phyloP scores from a whole-genome alignment of 208 protist genomes.

The Leishmania braziliensis region DNA sequence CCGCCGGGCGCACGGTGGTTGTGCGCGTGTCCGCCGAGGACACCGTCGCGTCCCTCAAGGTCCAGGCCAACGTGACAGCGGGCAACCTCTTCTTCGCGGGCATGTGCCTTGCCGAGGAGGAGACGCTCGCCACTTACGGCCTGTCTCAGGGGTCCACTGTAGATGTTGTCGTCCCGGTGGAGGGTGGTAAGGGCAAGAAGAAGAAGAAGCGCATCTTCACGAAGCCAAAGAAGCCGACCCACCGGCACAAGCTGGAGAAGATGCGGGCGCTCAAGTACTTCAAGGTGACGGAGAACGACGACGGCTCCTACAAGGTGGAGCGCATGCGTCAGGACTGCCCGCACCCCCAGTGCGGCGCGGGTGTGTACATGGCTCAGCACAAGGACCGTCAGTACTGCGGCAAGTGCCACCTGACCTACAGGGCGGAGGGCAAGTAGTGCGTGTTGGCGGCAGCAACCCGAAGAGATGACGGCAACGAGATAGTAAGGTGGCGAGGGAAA shows the following conservation, averaged over 20 bases:
- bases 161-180: slow-evolving; percentile 86
- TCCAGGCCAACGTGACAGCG: slow-evolving; percentile 68
- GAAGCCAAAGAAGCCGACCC: slow-evolving; percentile 99
- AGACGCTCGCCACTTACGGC: slow-evolving; percentile 67
- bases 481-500: not conserved
- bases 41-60: slow-evolving; percentile 85
- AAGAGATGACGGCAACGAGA: not conserved
- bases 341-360: slow-evolving; percentile 95
- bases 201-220: slow-evolving; percentile 99
- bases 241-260: slow-evolving; percentile 99
- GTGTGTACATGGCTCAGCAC: slow-evolving; percentile 99
- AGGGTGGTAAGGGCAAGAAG: slow-evolving; percentile 97
- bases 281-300: slow-evolving; percentile 97
- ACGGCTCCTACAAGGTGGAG: slow-evolving; percentile 96
- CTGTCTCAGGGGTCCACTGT: slow-evolving; percentile 90
- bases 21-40: slow-evolving; percentile 84
- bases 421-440: slow-evolving; percentile 35
- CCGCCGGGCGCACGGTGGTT: slow-evolving; percentile 87
- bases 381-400: slow-evolving; percentile 99
- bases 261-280: slow-evolving; percentile 99
- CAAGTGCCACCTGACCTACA: slow-evolving; percentile 98
- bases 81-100: slow-evolving; percentile 92
- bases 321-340: slow-evolving; percentile 96
- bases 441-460: not conserved
- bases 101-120: slow-evolving; percentile 82